These are phyloP conservation scores for Phytophthora pisi DNA, from an alignment of 352 stramenopile genomes.

Conservation along the genomic window DNA sequence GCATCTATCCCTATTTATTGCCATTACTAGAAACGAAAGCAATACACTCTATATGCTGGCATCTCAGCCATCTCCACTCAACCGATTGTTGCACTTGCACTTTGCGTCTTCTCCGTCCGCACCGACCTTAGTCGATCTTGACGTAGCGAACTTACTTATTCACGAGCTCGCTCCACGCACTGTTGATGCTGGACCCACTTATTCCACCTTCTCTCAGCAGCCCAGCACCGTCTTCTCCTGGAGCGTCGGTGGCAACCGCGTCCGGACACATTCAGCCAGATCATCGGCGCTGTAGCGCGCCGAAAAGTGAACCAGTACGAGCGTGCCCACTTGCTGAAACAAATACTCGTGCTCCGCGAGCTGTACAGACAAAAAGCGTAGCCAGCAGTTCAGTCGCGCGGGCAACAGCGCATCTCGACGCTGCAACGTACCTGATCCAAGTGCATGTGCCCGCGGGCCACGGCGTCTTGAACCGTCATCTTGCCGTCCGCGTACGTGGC, in stretches of 20 bases:
- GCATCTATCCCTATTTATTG: conserved; percentile 45
- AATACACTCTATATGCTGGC: conserved; percentile 28
- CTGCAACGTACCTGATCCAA: conserved; percentile 61
- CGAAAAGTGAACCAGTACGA: conserved; percentile 83
- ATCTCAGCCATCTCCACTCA: conserved; percentile 18
- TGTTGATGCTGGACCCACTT: conserved; percentile 1
- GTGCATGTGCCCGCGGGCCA: conserved; percentile 72
- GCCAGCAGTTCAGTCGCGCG: conserved; percentile 17
- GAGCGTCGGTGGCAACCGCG: conserved; percentile 42
- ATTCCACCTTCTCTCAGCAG: conserved; percentile 2
- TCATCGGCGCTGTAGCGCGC: conserved; percentile 54
- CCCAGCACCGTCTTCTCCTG: conserved; percentile 54
- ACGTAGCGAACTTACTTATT: background rate
- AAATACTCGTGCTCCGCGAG: conserved; percentile 43
- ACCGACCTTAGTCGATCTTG: conserved; percentile 5
- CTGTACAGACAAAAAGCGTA: conserved; percentile 30
- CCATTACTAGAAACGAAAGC: conserved; percentile 30
- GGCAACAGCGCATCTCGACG: background rate
- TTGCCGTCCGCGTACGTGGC: conserved; percentile 69
- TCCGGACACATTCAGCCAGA: conserved; percentile 38
- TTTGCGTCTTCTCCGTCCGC: background rate
- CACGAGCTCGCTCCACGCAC: background rate
- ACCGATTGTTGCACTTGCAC: background rate
- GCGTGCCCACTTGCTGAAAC: conserved; percentile 56
- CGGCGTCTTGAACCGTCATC: conserved; percentile 52